phyloP scores from a whole-genome alignment of 495 filamentous ascomycete species.

The Thozetella sp. region DNA sequence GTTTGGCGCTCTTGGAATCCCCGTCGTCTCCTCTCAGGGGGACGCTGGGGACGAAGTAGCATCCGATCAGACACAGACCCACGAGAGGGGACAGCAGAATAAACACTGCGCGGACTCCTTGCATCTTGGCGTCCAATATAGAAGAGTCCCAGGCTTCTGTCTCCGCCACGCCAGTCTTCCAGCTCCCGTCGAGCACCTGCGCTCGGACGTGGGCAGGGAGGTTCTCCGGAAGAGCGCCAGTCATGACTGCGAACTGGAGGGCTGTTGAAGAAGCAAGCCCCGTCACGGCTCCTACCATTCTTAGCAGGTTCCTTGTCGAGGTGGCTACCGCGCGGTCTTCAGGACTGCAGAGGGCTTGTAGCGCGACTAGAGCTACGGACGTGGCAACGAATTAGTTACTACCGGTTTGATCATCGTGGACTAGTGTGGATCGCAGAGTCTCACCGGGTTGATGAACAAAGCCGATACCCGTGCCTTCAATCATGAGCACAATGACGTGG shows the following conservation, averaged over 20 bases:
- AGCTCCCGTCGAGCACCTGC: constrained; percentile 17
- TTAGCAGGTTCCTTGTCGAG: constrained; percentile 64
- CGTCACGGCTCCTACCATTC: constrained; percentile 58
- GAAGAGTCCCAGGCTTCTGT: constrained; percentile 10
- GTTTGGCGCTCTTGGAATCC: background rate
- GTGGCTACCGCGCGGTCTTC: constrained; percentile 63
- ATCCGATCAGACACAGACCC: constrained; percentile 52
- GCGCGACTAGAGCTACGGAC: constrained; percentile 57
- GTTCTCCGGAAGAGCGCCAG: constrained; percentile 40
- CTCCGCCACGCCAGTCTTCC: constrained; percentile 5
- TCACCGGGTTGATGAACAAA: constrained; percentile 56
- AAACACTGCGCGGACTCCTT: constrained; percentile 55
- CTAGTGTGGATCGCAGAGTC: background rate
- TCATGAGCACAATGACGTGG: constrained; percentile 51
- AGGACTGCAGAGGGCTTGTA: constrained; percentile 62
- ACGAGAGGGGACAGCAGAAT: constrained; percentile 57
- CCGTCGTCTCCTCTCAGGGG: background rate
- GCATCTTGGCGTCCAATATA: constrained; percentile 51
- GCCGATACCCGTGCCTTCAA: constrained; percentile 49
- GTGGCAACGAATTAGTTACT: background rate
- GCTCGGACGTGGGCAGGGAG: constrained; percentile 26
- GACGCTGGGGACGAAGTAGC: constrained; percentile 11
- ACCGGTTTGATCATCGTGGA: background rate
- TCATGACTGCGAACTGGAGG: constrained; percentile 52
- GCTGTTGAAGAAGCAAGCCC: constrained; percentile 62